Evolutionary conservation across 139 green algal species (phyloP), one percentile per base, ranked within the genome.

Genomic region (Gonium pectorale): DNA sequence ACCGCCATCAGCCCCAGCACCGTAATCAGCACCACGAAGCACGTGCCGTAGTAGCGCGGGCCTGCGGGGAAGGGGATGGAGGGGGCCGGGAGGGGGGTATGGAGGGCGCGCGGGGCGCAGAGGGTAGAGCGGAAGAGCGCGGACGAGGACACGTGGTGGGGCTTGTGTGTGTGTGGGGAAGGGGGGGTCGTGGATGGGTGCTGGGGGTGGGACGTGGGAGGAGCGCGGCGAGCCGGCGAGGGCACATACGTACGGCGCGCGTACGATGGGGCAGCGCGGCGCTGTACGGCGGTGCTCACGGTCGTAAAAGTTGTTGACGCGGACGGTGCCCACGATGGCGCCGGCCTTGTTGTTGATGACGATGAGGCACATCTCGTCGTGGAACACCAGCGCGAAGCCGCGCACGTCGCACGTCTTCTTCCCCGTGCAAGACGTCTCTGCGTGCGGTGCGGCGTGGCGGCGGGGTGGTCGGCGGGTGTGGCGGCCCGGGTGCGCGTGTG

Each of bases 311-410:
- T 81, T 81, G 21, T 70, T 56, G 8, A 59, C 56, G n/a, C 70
- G 74, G 4, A 82, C n/a, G 27, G 56, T 71, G 2, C 15, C 74
- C 11, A 82, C 40, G 41, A 72, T 68, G 56, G 64, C 75, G 41
- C 59, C 43, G 5, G 38, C 59, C 52, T 46, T 62, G 60, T 72
- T 83, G 59, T 83, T 83, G 75, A 83, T 83, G 38, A 83, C 33
- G 1, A 83, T 29, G 3, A 83, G 17, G 56, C 75, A 80, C 27
- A 38, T 68, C 24, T 60, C 40, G 75, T 83, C 75, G 2, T 29
- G 46, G 31, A 83, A 83, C 5, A 83, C 75, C 75, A 83, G 60
- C 6, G 59, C 75, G n/a, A 83, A 83, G 17, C 41, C 22, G n/a
- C 75, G 75, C 19, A 83, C n/a, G 5, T 33, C 29, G 60, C 75